These are phyloP conservation scores for Lodderomyces metapsilosis DNA, from an alignment of 1,139 yeast genomes.

Conservation along the genomic window DNA sequence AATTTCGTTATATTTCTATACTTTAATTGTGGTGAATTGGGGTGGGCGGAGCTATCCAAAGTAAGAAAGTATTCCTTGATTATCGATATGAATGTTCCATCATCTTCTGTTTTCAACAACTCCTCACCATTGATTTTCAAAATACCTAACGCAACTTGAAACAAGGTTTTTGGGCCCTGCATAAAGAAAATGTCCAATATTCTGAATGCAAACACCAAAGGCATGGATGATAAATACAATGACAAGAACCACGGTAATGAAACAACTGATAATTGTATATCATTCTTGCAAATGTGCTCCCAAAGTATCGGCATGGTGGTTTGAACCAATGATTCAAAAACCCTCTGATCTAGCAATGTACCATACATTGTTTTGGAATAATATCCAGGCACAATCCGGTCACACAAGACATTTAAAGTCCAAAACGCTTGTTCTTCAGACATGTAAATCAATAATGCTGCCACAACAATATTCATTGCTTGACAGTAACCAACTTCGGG, in stretches of 20 bases:
- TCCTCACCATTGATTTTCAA: constrained; percentile 84
- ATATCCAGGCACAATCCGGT: constrained; percentile 87
- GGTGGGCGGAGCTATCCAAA: constrained; percentile 79
- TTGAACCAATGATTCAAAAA: constrained; percentile 85
- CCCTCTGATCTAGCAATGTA: constrained; percentile 88
- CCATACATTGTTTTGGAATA: constrained; percentile 98
- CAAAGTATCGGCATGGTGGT: constrained; percentile 87
- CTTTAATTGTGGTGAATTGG: constrained; percentile 64
- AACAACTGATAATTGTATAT: constrained; percentile 91
- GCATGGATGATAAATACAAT: constrained; percentile 88
- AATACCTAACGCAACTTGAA: constrained; percentile 91
- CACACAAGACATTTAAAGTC: constrained; percentile 83
- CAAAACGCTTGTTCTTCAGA: constrained; percentile 98
- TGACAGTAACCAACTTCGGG: constrained; percentile 98
- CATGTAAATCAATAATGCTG: constrained; percentile 89
- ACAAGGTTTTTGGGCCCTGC: constrained; percentile 85
- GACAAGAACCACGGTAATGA: constrained; percentile 97
- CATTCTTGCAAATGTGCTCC: constrained; percentile 74
- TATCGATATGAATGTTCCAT: constrained; percentile 85
- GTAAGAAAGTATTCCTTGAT: constrained; percentile 79
- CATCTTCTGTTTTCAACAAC: constrained; percentile 78
- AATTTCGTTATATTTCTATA: constrained; percentile 73
- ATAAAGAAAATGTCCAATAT: constrained; percentile 88
- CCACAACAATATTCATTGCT: constrained; percentile 97
- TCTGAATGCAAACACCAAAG: constrained; percentile 87